Evolutionary conservation across 768 basidiomycete genomes (phyloP).

Genomic region (Tylopilus subfusipes): DNA sequence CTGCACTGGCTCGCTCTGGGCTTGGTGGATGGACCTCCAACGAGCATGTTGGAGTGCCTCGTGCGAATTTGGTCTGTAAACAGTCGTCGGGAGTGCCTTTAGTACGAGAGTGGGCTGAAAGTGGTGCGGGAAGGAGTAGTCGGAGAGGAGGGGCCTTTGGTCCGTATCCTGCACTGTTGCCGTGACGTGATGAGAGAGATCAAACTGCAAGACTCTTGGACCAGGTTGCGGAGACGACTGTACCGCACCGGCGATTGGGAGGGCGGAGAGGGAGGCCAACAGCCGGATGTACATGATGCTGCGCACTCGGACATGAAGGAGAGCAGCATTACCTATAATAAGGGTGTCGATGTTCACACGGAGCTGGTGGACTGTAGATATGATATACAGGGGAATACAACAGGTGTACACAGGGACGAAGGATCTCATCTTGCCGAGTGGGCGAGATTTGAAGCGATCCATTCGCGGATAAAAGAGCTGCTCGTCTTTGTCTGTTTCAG

Average conservation of each 20-base stretch:
- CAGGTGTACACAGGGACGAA: not conserved
- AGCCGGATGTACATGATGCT: conserved; percentile 1
- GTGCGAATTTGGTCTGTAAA: conserved; percentile 58
- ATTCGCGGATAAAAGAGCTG: conserved; percentile 87
- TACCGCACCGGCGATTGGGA: conserved; percentile 1
- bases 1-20: conserved; percentile 49
- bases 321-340: not conserved
- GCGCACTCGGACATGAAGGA: not conserved
- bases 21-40: conserved; percentile 44
- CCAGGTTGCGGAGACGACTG: not conserved
- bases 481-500: conserved; percentile 87
- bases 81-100: conserved; percentile 44
- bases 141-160: conserved; percentile 3
- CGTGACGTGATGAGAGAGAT: conserved; percentile 18
- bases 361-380: not conserved
- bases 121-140: conserved; percentile 6
- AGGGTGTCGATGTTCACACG: conserved; percentile 4
- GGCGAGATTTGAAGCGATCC: conserved; percentile 54
- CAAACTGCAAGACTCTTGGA: conserved; percentile 19
- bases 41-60: conserved; percentile 51
- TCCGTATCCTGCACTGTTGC: not conserved
- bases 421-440: conserved; percentile 7
- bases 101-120: conserved; percentile 28
- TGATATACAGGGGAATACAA: conserved; percentile 6
- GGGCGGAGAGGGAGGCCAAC: not conserved